Evolutionary conservation across 495 filamentous ascomycete genomes (phyloP), one percentile per base, ranked within the genome.

Genomic region (Achaetomiella virescens): DNA sequence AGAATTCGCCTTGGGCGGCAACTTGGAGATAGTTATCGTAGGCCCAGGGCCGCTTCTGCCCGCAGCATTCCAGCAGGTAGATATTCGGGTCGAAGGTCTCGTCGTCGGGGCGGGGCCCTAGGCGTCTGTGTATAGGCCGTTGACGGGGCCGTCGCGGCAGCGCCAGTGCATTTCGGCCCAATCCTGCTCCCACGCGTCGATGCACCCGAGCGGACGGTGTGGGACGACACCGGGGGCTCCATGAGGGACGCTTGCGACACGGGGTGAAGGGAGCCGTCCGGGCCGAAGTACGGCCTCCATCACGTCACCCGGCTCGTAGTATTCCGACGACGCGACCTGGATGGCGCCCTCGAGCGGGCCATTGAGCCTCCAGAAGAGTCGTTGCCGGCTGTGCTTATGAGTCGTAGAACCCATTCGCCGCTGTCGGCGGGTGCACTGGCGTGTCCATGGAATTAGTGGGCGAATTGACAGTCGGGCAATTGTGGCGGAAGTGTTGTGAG

Each of bases 261-360:
- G 27, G 44, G 14, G 44, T 47, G 44, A 8, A 18, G 44, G 24
- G 43, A 31, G 25, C 44, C 44, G 44, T 47, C 44, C 6, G 44
- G 44, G 44, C 44, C 44, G 44, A 47, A 31, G 27, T 47, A 47
- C 44, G 44, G 44, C 44, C n/a, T 47, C 44, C 44, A 47, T 47
- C 25, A 47, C 3, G 44, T 6, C 44, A 27, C 25, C 44, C 44
- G 44, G 44, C 25, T 47, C 25, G 44, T 47, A 47, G 44, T 47
- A 47, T 33, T 47, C 25, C 44, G 44, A 47, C 44, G 44, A 27
- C n/a, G 44, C 25, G 25, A 47, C 44, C 10, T 33, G 25, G 44
- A 47, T 47, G 14, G 44, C 44, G 25, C 15, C 44, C 44, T 47
- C 44, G 44, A 47, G 44, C 27, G 44, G 44, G 44, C 44, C 44